A percentile compares a stretch with the other conserved stretches of the same genome.
phyloP scores from a whole-genome alignment of 352 stramenopile genomes.

The Phytophthora foliorum region DNA sequence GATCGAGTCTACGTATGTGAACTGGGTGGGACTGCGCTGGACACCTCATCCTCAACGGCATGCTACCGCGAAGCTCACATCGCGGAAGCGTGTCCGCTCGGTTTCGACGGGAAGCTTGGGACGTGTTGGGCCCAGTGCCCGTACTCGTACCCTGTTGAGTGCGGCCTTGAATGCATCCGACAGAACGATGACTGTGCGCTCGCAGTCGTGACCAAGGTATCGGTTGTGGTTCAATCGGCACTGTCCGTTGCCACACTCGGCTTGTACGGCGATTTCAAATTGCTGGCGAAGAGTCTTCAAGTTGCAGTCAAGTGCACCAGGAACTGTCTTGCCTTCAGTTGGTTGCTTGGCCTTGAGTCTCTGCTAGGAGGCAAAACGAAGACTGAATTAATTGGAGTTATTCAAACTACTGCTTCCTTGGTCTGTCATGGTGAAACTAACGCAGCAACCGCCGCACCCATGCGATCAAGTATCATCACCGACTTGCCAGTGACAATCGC shows the following conservation, averaged over 20 bases:
- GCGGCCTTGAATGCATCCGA: slow-evolving; percentile 42
- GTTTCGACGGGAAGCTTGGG: slow-evolving; percentile 18
- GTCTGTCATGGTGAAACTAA: too few relatives aligned
- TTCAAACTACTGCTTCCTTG: too few relatives aligned
- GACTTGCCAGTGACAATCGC: slow-evolving; percentile 46
- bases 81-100: slow-evolving; percentile 28
- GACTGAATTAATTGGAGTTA: neutral
- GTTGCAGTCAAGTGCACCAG: slow-evolving; percentile 33
- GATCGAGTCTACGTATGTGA: slow-evolving; percentile 32
- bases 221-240: slow-evolving; percentile 7
- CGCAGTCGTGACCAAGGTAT: slow-evolving; percentile 31
- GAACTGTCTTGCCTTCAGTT: slow-evolving; percentile 4
- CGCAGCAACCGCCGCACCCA: too few relatives aligned
- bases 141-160: slow-evolving; percentile 40
- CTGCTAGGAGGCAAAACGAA: slow-evolving; percentile 9
- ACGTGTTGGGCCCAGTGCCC: slow-evolving; percentile 41
- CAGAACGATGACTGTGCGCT: slow-evolving; percentile 38
- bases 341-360: neutral
- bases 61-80: slow-evolving; percentile 51
- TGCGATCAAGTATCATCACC: slow-evolving; percentile 12
- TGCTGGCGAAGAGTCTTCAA: slow-evolving; percentile 15
- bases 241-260: slow-evolving; percentile 15
- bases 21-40: slow-evolving; percentile 38
- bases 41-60: slow-evolving; percentile 25
- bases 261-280: slow-evolving; percentile 12